Evolutionary conservation across 257 asterid species (phyloP).

Genomic region (Solanum medicagineum): DNA sequence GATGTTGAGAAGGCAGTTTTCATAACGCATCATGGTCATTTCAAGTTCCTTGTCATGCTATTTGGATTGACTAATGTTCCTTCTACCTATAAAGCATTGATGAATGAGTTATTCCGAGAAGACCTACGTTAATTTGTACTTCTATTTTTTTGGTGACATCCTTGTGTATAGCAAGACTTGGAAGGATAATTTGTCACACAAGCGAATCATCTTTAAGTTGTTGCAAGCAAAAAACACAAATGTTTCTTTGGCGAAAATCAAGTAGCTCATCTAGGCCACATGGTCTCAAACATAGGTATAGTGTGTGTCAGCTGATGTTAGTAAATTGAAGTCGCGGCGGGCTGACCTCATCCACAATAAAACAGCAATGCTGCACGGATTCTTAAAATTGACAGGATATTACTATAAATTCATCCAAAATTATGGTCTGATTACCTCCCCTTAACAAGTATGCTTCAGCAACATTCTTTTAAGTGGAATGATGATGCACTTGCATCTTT

Average conservation of each 20-base stretch:
- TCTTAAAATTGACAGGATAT: not conserved
- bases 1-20: not conserved
- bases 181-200: not conserved
- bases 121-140: not conserved
- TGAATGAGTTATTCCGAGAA: not conserved
- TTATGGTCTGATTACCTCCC: not conserved
- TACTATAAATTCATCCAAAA: not conserved
- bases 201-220: not conserved
- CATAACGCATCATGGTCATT: not conserved
- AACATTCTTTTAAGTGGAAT: not conserved
- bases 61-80: not conserved
- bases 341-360: not conserved
- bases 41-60: not conserved
- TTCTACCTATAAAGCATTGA: not conserved
- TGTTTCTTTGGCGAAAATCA: not conserved
- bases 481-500: not conserved
- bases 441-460: not conserved
- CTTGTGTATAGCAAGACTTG: not conserved
- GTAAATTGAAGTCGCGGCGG: not conserved
- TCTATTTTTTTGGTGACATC: not conserved
- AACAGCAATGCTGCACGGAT: not conserved
- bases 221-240: not conserved
- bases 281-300: not conserved
- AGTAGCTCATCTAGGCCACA: not conserved
- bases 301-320: not conserved